Evolutionary conservation across 805 yeast genomes (phyloP).

Genomic region (Wickerhamiella alocasiicola): DNA sequence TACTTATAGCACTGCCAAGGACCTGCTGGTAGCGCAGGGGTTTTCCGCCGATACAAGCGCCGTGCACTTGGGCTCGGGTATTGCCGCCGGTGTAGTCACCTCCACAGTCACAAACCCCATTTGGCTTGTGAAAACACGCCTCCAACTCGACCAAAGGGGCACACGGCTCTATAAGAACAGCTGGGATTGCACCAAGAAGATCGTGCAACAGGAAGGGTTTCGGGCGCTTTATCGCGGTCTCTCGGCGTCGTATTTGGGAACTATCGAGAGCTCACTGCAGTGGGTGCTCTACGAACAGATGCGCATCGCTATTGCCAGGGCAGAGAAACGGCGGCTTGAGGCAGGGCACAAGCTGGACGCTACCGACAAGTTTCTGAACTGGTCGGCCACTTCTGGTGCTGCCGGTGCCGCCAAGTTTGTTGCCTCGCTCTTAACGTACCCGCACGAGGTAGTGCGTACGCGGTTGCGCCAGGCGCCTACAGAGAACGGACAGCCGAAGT

Average conservation of each 20-base stretch:
- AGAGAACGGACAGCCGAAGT: slow-evolving; percentile 68
- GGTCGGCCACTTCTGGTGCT: slow-evolving; percentile 94
- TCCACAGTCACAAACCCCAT: slow-evolving; percentile 96
- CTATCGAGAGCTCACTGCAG: slow-evolving; percentile 82
- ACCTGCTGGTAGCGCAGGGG: slow-evolving; percentile 52
- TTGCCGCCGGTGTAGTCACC: slow-evolving; percentile 85
- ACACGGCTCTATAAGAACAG: slow-evolving; percentile 63
- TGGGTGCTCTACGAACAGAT: slow-evolving; percentile 96
- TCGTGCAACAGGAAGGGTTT: slow-evolving; percentile 65
- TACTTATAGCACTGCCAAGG: slow-evolving; percentile 91
- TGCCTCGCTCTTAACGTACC: slow-evolving; percentile 87
- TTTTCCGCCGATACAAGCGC: slow-evolving; percentile 52
- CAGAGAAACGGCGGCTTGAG: slow-evolving; percentile 33
- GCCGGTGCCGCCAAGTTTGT: slow-evolving; percentile 93
- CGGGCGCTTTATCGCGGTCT: slow-evolving; percentile 77
- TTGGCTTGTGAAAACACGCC: slow-evolving; percentile 90
- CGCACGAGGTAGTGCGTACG: slow-evolving; percentile 95
- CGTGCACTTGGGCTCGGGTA: slow-evolving; percentile 77
- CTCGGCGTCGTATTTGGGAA: slow-evolving; percentile 88
- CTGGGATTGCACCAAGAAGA: slow-evolving; percentile 65
- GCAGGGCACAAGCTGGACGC: slow-evolving; percentile 30
- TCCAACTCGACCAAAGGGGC: slow-evolving; percentile 67
- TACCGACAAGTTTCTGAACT: slow-evolving; percentile 59
- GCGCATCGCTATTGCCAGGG: slow-evolving; percentile 52
- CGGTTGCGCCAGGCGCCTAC: slow-evolving; percentile 89